Conservation (phyloP, 1,284 basidiomycete species). For the Tetrapyrgos nigripes region DNA sequence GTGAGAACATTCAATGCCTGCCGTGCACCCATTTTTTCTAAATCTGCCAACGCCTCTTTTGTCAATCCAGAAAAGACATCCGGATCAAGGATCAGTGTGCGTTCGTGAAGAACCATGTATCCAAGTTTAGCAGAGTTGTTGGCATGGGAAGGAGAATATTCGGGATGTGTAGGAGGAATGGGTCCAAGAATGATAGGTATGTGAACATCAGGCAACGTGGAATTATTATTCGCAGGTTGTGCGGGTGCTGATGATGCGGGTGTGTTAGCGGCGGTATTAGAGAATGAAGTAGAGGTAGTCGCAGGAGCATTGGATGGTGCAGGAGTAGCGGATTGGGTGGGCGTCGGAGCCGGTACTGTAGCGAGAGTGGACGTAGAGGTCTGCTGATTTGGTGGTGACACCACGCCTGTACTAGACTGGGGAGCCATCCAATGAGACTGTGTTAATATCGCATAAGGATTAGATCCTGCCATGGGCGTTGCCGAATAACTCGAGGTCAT, state of each 20-base stretch:
- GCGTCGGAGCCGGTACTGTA: slow-evolving; percentile 5
- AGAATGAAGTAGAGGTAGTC: neutral
- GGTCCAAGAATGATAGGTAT: slow-evolving; percentile 11
- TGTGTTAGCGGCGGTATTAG: neutral
- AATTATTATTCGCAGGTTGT: slow-evolving; percentile 12
- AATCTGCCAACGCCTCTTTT: slow-evolving; percentile 72
- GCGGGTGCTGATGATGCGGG: slow-evolving; percentile 16
- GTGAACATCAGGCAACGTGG: slow-evolving; percentile 44
- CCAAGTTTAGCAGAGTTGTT: slow-evolving; percentile 63
- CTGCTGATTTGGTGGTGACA: slow-evolving; percentile 10
- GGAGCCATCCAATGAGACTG: slow-evolving; percentile 21
- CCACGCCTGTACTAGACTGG: slow-evolving; percentile 16
- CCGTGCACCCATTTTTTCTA: slow-evolving; percentile 84
- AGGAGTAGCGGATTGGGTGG: neutral
- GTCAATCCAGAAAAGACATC: slow-evolving; percentile 84
- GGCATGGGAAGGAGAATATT: slow-evolving; percentile 50
- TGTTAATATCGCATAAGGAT: slow-evolving; percentile 44
- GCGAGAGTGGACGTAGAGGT: slow-evolving; percentile 3
- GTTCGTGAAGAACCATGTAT: slow-evolving; percentile 84
- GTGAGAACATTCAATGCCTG: slow-evolving; percentile 86
- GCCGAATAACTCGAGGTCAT: slow-evolving; percentile 45
- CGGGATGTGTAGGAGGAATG: slow-evolving; percentile 39
- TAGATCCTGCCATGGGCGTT: slow-evolving; percentile 34
- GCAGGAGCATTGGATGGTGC: neutral
- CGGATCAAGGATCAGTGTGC: slow-evolving; percentile 85